phyloP scores from a whole-genome alignment of 2,329 filamentous ascomycete species.

The Phialophora macrospora region DNA sequence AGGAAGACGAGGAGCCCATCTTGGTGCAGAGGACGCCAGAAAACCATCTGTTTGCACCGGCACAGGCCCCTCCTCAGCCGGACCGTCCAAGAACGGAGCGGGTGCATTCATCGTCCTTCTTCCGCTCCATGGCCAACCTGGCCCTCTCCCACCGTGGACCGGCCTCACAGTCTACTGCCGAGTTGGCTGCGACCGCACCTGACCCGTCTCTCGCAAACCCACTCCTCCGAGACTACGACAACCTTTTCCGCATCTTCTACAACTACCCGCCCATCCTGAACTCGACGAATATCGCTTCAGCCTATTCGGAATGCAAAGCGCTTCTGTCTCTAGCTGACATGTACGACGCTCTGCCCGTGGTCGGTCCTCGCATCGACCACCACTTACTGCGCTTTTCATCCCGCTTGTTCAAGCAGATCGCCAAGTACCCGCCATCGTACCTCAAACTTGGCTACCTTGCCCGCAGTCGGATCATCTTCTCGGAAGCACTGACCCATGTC shows the following conservation, averaged over 20 bases:
- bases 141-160: conserved; percentile 51
- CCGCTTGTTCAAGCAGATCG: conserved; percentile 91
- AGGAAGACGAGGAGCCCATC: conserved; percentile 77
- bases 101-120: conserved; percentile 69
- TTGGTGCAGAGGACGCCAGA: conserved; percentile 70
- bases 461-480: conserved; percentile 79
- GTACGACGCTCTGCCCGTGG: conserved; percentile 87
- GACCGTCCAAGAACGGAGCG: conserved; percentile 66
- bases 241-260: conserved; percentile 94
- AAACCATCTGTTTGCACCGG: conserved; percentile 32
- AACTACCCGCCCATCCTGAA: conserved; percentile 85
- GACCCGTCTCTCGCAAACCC: conserved; percentile 69
- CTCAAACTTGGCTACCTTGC: conserved; percentile 86
- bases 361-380: conserved; percentile 88
- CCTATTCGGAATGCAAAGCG: conserved; percentile 92
- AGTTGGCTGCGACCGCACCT: conserved; percentile 57
- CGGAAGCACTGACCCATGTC: conserved; percentile 88
- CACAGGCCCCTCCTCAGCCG: conserved; percentile 51
- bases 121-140: conserved; percentile 85
- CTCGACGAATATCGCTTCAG: conserved; percentile 84
- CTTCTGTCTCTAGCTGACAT: conserved; percentile 88
- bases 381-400: conserved; percentile 91
- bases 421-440: conserved; percentile 92
- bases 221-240: conserved; percentile 88
- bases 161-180: conserved; percentile 58